Conservation (phyloP, 805 yeast species). For the Danielia oregonensis region DNA sequence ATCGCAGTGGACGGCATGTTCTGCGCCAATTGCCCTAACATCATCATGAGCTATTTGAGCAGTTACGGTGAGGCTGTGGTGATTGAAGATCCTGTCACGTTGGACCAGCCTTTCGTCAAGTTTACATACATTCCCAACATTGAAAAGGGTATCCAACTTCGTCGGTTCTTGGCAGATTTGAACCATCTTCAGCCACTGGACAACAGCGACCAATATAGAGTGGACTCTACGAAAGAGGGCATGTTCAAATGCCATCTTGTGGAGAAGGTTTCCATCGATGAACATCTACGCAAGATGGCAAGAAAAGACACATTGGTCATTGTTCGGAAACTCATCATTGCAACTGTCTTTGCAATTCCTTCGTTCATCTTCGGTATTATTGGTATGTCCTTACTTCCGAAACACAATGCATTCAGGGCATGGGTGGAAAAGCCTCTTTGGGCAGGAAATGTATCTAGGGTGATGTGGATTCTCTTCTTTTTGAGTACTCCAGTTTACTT, state of each 20-base stretch:
- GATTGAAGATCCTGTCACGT: conserved; percentile 51
- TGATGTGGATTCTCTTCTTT: conserved; percentile 61
- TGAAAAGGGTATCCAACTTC: conserved; percentile 45
- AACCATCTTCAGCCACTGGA: conserved; percentile 37
- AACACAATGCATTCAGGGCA: conserved; percentile 34
- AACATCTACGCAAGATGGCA: conserved; percentile 52
- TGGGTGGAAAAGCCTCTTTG: conserved; percentile 63
- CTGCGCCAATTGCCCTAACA: conserved; percentile 66
- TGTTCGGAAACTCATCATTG: conserved; percentile 42
- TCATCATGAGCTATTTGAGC: conserved; percentile 45
- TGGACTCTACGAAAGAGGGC: conserved; percentile 18
- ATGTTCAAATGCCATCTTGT: conserved; percentile 50
- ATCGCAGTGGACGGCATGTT: conserved; percentile 62
- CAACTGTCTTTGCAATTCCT: conserved; percentile 57
- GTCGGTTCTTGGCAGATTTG: conserved; percentile 51
- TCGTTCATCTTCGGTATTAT: conserved; percentile 67
- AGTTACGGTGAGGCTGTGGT: conserved; percentile 56
- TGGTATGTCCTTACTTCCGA: conserved; percentile 59
- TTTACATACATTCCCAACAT: conserved; percentile 60
- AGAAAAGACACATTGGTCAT: conserved; percentile 45
- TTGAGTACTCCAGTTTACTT: conserved; percentile 72
- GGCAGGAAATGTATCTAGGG: conserved; percentile 58
- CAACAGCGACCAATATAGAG: conserved; percentile 15
- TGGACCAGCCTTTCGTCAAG: conserved; percentile 54
- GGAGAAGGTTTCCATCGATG: conserved; percentile 58